Base-by-base conservation (phyloP, 2,329 filamentous ascomycete genomes). In the Penicillium psychrosexuale region DNA sequence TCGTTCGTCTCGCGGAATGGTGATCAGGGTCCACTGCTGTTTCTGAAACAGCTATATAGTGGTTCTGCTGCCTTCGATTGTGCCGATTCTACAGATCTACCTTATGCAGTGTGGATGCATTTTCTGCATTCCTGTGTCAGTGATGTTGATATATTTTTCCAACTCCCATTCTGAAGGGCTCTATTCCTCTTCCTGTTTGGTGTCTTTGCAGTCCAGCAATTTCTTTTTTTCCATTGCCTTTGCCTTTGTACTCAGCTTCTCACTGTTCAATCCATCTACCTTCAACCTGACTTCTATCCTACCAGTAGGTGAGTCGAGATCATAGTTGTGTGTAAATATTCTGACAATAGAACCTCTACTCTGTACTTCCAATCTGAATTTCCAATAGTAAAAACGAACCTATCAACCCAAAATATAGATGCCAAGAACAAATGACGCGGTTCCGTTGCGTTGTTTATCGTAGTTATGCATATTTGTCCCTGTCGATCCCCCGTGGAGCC, bases 261-360 rank as follows among this genome's bases (percentile, higher is more conserved):
- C 44, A 59, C 47, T 59, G 57, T 63, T 57, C 56, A 64, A 61
- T 64, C 55, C 55, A 64, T 65, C 61, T 65, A 65, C 51, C 55
- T 61, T 63, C 48, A 61, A 65, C 38, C 49, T 27, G 22, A 33
- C 8, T 28, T 3, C 17, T 24, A 3, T n/a, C 22, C 19, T 17
- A 11, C 6, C 5, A 8, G 38, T 34, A 34, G 11, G 44, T 42
- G 24, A 11, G 39, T 22, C n/a, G 4, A 19, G 5, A 33, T 31
- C 8, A 45, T 45, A 34, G 19, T 19, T 31, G 38, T 15, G 13
- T 15, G 43, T 45, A 33, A 34, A 34, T 24, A 24, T 22, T 11
- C 8, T 11, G 28, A 11, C 11, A 39, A 39, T n/a, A 11, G 17
- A 24, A 45, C 24, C 30, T n/a, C 19, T 3, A n/a, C 30, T 24